A percentile compares a stretch with the other conserved stretches of the same genome.
These are phyloP conservation scores for Fusarium oligoseptatum DNA, from an alignment of 2,329 filamentous ascomycete species.

Conservation along the genomic window DNA sequence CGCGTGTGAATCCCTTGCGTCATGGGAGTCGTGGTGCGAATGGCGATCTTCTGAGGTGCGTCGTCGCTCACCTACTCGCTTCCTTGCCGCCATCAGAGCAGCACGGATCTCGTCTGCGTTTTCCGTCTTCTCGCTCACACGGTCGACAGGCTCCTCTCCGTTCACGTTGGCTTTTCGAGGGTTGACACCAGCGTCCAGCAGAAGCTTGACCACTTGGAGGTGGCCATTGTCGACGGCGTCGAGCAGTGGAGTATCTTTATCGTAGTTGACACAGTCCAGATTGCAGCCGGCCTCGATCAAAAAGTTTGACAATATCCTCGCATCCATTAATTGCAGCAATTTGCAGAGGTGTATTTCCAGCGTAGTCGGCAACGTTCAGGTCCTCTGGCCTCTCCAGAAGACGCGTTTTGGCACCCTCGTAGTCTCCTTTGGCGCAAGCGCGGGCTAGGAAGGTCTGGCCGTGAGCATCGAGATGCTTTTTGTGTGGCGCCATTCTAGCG, in stretches of 20 bases:
- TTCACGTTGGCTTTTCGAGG: conserved; percentile 92
- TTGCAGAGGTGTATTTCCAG: conserved; percentile 95
- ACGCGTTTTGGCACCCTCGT: conserved; percentile 81
- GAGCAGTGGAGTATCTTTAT: conserved; percentile 92
- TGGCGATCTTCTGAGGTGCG: conserved; percentile 71
- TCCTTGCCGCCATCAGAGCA: conserved; percentile 72
- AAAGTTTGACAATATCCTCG: conserved; percentile 86
- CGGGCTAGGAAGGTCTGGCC: conserved; percentile 92
- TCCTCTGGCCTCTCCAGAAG: conserved; percentile 86
- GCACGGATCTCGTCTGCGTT: conserved; percentile 84
- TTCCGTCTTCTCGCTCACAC: conserved; percentile 80
- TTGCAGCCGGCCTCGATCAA: conserved; percentile 88
- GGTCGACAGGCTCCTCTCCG: conserved; percentile 90
- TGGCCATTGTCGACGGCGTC: conserved; percentile 98
- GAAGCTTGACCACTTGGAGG: conserved; percentile 84
- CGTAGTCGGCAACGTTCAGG: conserved; percentile 90
- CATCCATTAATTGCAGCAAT: conserved; percentile 91
- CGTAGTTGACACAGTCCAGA: conserved; percentile 82
- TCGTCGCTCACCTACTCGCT: conserved; percentile 66
- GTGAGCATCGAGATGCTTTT: conserved; percentile 91
- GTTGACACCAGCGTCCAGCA: conserved; percentile 90
- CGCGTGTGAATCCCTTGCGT: conserved; percentile 65
- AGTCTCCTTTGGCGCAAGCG: conserved; percentile 87
- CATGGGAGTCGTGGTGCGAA: conserved; percentile 59
- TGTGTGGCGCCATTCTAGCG: conserved; percentile 77